phyloP scores from a whole-genome alignment of 257 asterid species.

The Asclepias syriaca region DNA sequence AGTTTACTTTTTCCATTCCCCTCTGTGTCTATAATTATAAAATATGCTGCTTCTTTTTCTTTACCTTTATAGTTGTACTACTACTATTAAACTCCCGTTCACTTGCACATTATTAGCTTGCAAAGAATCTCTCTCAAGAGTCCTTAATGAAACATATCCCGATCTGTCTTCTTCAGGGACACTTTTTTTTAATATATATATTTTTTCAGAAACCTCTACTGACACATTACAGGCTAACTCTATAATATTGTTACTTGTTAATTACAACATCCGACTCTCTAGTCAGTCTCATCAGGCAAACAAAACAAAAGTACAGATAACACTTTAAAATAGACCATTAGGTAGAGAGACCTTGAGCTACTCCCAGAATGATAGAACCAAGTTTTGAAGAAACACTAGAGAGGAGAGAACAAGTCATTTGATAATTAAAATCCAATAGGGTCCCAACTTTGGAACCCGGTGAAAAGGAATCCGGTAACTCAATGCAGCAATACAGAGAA shows the following conservation, averaged over 20 bases:
- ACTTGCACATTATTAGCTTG: conserved; percentile 28
- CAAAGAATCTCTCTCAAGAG: conserved; percentile 40
- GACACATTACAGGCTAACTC: not conserved
- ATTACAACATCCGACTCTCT: not conserved
- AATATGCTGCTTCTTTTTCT: not conserved
- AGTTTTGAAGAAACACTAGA: not conserved
- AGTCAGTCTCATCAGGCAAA: not conserved
- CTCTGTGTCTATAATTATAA: conserved; percentile 10
- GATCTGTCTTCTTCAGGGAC: conserved; percentile 12
- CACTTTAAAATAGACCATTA: not conserved
- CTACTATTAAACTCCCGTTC: conserved; percentile 32
- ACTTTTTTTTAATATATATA: conserved; percentile 9
- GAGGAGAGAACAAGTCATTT: not conserved
- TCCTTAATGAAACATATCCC: conserved; percentile 18
- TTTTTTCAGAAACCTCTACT: not conserved
- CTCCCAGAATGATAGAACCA: no score
- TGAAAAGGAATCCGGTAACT: conserved; percentile 40
- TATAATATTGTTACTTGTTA: not conserved
- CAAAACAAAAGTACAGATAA: not conserved
- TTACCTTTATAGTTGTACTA: conserved; percentile 10
- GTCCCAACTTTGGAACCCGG: conserved; percentile 26
- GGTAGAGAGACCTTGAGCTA: no score
- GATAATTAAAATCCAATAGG: conserved; percentile 7
- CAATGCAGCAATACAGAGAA: conserved; percentile 20
- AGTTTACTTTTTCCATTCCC: conserved; percentile 20